Evolutionary conservation across 176 grass and related monocot species (phyloP).

Genomic region (Oryza nivara): DNA sequence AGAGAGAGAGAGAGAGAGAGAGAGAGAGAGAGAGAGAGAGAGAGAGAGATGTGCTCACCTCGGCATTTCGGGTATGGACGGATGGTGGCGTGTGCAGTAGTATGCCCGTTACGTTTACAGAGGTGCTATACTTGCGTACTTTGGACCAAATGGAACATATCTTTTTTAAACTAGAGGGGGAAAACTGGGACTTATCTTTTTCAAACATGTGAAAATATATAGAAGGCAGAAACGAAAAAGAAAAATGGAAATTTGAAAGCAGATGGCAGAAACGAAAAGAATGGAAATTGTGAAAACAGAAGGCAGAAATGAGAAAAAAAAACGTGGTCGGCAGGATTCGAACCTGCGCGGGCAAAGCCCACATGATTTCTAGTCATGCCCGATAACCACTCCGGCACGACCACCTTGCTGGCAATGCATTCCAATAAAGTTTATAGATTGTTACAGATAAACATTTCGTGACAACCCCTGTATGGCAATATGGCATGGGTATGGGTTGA

Average conservation of each 20-base stretch:
- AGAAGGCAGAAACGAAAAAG: too few species aligned
- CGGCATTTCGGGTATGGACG: not conserved
- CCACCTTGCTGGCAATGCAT: not conserved
- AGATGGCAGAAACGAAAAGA: too few species aligned
- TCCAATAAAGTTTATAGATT: not conserved
- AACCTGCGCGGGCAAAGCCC: conserved; percentile 99
- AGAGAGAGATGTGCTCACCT: not conserved
- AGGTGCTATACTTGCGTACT: not conserved
- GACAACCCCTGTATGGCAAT: too few species aligned
- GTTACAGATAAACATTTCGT: too few species aligned
- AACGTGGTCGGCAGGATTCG: conserved; percentile 98
- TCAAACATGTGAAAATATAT: too few species aligned
- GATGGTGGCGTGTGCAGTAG: not conserved
- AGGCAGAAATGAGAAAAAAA: not conserved
- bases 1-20: too few species aligned
- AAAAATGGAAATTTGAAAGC: too few species aligned
- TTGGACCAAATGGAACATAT: not conserved
- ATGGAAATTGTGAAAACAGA: not conserved
- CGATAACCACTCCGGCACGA: conserved; percentile 99
- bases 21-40: too few species aligned
- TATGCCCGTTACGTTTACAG: not conserved
- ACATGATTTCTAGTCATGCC: conserved; percentile 99
- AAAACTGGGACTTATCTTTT: too few species aligned
- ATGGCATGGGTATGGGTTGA: too few species aligned
- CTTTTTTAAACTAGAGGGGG: too few species aligned